These are phyloP conservation scores for Alternaria gaisen DNA, from an alignment of 2,329 filamentous ascomycete species.

Conservation along the genomic window DNA sequence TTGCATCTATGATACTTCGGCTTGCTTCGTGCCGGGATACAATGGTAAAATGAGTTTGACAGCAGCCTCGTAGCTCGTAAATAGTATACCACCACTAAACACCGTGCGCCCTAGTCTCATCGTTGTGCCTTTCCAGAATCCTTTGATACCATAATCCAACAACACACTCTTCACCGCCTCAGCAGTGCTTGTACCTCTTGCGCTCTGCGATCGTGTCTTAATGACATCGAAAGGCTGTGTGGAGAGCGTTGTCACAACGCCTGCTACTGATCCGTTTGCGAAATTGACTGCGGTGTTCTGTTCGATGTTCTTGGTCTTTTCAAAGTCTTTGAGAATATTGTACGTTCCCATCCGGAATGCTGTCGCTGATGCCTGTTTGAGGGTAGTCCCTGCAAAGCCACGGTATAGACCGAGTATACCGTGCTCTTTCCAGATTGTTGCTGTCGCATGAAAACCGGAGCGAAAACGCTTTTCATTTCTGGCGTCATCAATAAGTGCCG, in stretches of 20 bases:
- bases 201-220: conserved; percentile 70
- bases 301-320: conserved; percentile 57
- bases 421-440: conserved; percentile 60
- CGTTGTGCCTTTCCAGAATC: conserved; percentile 73
- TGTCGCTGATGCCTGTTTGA: conserved; percentile 70
- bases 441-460: conserved; percentile 61
- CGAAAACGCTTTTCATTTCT: conserved; percentile 60
- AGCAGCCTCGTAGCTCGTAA: conserved; percentile 69
- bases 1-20: conserved; percentile 30
- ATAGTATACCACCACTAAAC: conserved; percentile 72
- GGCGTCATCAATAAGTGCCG: conserved; percentile 71
- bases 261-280: conserved; percentile 68
- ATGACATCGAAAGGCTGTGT: conserved; percentile 71
- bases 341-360: conserved; percentile 70
- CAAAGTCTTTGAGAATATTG: conserved; percentile 69
- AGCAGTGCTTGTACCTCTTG: conserved; percentile 64
- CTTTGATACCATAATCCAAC: conserved; percentile 65
- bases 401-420: conserved; percentile 66
- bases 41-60: conserved; percentile 58
- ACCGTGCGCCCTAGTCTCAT: conserved; percentile 72
- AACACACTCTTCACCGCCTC: conserved; percentile 66
- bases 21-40: conserved; percentile 33
- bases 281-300: conserved; percentile 66
- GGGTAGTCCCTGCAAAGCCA: conserved; percentile 67
- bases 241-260: conserved; percentile 66